Evolutionary conservation across 2,329 filamentous ascomycete species (phyloP), one percentile per base, ranked within the genome.

Genomic region (Aspergillus glaucus): DNA sequence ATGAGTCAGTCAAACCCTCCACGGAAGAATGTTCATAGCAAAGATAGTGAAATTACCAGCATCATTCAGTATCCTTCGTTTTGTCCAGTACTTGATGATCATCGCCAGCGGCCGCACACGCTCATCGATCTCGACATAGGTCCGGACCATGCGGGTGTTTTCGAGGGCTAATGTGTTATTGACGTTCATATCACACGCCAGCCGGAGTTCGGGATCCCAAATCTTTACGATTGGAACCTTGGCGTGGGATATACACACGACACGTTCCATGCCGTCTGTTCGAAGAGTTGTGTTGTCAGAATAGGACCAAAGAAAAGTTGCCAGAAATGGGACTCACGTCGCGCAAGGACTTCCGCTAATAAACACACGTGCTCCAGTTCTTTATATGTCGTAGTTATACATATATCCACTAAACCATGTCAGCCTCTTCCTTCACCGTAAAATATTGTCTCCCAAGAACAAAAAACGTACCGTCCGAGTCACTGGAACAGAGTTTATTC

Each of bases 161-260:
- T 97, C 91, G 52, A 98, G 75, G 3, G 93, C 93, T 46, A 94
- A 72, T 0, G 91, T 93, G 62, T 97, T 98, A 74, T 98, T 98
- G 72, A 98, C 91, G 60, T 98, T 98, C 86, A 98, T 93, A 66
- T 98, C 93, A 68, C 91, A 96, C 14, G 90, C 87, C 45, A 98
- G 77, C 55, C 85, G 77, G 49, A 96, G 76, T 67, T 95, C 89
- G 3, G 93, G 93, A 66, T 98, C 93, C 91, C 93, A 98, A 48
- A 95, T 88, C 75, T 97, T 97, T 59, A 98, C 93, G 62, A 98
- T 98, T 3, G 93, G 92, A 12, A 98, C 93, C 70, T 96, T 97
- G 51, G 93, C 93, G 39, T 87, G 88, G 24, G 89, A 89, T 46
- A 97, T 89, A 66, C 93, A 98, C 21, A 96, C 87, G 1, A 98